Base-by-base conservation (phyloP, 208 protist genomes). In the Angomonas ambiguus region DNA sequence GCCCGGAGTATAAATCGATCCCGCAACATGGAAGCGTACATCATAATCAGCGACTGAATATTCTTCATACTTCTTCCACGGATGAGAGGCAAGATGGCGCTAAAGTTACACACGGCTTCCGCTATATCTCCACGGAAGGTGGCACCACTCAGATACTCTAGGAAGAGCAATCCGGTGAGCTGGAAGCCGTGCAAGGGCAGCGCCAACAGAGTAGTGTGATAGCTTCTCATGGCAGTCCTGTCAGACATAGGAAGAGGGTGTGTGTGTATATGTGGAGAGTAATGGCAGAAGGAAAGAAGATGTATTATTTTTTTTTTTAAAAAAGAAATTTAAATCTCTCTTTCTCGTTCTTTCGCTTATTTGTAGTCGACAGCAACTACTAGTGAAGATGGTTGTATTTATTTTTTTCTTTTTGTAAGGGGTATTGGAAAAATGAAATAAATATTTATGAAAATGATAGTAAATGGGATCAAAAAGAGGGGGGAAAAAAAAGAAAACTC, bases 111-210 rank as follows among this genome's bases (percentile, higher is more conserved):
- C 10, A 87, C 24, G 5, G 69, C 68, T 49, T 85, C 68, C 1
- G 82, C 61, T 13, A 88, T 33, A 65, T 92, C 86, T 33, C 61
- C 71, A 16, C 62, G 60, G 25, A 87, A 86, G 16, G 69, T 51
- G 2, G 80, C 62, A 53, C 80, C 75, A 8, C 60, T n/a, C 35
- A 89, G 51, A 62, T 92, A 92, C 32, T 85, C 70, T 5, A 74
- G 63, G 63, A 92, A 84, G n/a, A 91, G 71, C 13, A 79, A 24
- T 5, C 60, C 62, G 11, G 66, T 42, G 1, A 86, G 72, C 48
- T 74, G 55, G 10, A 78, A 55, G 16, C 69, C 67, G 25, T 82
- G 69, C 34, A 85, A 18, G 3, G 76, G 62, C n/a, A 64, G 35
- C 1, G 57, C 53, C 35, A 71, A 45, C 51, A 78, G 55, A 28